These are phyloP conservation scores for Cyclotella distinguenda DNA, from an alignment of 108 stramenopile species.

Conservation along the genomic window DNA sequence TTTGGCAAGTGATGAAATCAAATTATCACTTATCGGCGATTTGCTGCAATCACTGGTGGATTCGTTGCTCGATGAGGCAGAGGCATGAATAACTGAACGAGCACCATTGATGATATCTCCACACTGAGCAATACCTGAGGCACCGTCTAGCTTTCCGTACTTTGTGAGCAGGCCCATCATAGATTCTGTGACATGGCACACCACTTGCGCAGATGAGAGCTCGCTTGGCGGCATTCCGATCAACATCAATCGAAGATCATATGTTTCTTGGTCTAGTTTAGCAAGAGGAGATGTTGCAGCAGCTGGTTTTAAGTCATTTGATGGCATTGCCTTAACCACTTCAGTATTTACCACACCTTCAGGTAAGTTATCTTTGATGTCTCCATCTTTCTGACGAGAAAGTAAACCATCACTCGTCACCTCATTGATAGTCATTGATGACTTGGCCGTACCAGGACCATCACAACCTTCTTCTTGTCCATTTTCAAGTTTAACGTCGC, in stretches of 20 bases:
- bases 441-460: no score
- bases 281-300: background rate
- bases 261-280: slow-evolving; percentile 22
- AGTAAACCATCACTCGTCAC: no score
- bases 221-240: slow-evolving; percentile 33
- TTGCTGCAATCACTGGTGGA: background rate
- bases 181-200: slow-evolving; percentile 19
- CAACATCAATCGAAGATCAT: slow-evolving; percentile 15
- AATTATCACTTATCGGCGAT: slow-evolving; percentile 32
- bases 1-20: slow-evolving; percentile 19
- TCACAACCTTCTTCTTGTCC: no score
- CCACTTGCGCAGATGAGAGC: slow-evolving; percentile 22
- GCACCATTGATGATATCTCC: slow-evolving; percentile 27
- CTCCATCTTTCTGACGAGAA: no score
- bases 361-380: no score
- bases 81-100: background rate
- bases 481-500: no score
- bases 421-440: no score
- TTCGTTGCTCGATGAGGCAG: background rate
- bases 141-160: slow-evolving; percentile 33
- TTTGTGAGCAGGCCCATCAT: slow-evolving; percentile 17
- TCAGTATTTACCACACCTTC: no score
- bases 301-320: background rate
- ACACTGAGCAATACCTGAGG: slow-evolving; percentile 29
- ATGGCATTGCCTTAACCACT: no score